Conservation (phyloP, 306 rosid species). For the Luffa acutangula region DNA sequence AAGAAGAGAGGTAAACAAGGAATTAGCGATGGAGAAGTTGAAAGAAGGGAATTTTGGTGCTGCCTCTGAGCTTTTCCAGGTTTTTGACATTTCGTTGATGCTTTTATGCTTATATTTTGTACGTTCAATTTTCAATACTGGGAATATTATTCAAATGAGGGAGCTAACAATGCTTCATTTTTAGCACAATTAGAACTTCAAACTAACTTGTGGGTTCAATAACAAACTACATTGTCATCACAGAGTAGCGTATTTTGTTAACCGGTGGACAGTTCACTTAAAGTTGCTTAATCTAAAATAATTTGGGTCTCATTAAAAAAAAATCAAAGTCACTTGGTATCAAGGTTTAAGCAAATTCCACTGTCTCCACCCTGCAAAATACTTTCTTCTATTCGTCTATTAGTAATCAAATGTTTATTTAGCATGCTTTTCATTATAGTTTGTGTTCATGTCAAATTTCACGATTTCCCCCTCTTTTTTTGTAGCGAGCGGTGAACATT, state of each 20-base stretch:
- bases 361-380: neutral
- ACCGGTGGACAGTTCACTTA: neutral
- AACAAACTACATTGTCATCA: neutral
- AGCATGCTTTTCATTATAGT: neutral
- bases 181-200: neutral
- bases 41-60: constrained; percentile 66
- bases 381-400: neutral
- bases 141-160: neutral
- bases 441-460: neutral
- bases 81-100: neutral
- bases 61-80: constrained; percentile 85
- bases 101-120: neutral
- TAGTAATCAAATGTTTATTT: neutral
- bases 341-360: neutral
- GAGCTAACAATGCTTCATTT: neutral
- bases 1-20: constrained; percentile 42
- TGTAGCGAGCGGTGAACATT: constrained; percentile 74
- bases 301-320: neutral
- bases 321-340: neutral
- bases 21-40: constrained; percentile 65
- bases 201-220: neutral
- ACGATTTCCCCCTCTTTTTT: neutral
- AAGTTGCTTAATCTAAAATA: neutral
- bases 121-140: neutral
- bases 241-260: neutral